Conservation (phyloP, 495 filamentous ascomycete species). For the Niebla homalea region DNA sequence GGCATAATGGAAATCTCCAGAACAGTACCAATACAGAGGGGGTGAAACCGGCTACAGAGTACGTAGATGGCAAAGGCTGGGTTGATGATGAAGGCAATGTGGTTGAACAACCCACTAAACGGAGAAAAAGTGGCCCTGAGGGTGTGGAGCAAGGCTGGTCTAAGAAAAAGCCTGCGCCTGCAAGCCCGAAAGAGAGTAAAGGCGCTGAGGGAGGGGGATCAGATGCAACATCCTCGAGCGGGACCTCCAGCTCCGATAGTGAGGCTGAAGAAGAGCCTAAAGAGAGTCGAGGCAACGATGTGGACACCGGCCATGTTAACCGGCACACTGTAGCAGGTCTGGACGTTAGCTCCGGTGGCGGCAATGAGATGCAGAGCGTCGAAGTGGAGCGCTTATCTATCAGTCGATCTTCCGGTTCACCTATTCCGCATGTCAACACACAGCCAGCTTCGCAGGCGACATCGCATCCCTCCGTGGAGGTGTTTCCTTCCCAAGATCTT, state of each 20-base stretch:
- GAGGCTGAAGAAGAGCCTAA: background rate
- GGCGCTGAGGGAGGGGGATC: constrained; percentile 7
- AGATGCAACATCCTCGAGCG: constrained; percentile 10
- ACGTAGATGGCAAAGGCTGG: constrained; percentile 77
- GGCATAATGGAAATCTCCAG: constrained; percentile 67
- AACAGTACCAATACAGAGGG: constrained; percentile 22
- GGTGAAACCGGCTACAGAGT: constrained; percentile 36
- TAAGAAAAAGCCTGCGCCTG: background rate
- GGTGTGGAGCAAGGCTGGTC: background rate
- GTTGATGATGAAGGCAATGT: constrained; percentile 65
- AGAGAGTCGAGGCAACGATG: constrained; percentile 12
- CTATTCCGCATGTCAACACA: background rate
- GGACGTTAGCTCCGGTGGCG: background rate
- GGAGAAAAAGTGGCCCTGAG: constrained; percentile 1
- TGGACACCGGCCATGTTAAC: constrained; percentile 2
- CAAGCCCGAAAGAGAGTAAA: background rate
- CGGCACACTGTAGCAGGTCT: background rate
- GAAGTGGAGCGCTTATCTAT: constrained; percentile 10
- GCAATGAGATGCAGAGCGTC: background rate
- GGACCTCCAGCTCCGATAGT: constrained; percentile 7
- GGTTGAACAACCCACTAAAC: constrained; percentile 37
- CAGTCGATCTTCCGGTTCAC: constrained; percentile 12
- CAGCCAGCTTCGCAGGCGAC: background rate
- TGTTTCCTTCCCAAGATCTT: constrained; percentile 79
- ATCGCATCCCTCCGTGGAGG: constrained; percentile 30